Evolutionary conservation across 2,329 filamentous ascomycete genomes (phyloP).

Genomic region (Escovopsis sp.): DNA sequence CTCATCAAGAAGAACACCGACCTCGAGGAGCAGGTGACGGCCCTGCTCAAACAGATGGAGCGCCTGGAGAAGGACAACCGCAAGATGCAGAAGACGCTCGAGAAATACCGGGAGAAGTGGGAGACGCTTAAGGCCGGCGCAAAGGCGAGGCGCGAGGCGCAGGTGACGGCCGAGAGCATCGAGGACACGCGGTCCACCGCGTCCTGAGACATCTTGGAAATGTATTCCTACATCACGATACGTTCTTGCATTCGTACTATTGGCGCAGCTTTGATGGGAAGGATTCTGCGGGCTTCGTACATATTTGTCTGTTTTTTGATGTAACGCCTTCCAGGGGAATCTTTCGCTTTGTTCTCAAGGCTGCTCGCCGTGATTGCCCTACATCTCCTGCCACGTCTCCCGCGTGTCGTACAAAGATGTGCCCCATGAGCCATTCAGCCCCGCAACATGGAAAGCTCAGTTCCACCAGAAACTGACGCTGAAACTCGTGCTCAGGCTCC

Average conservation of each 20-base stretch:
- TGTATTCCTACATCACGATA: background rate
- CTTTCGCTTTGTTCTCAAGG: background rate
- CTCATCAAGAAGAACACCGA: conserved; percentile 41
- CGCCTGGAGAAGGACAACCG: conserved; percentile 48
- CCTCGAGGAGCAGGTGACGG: conserved; percentile 50
- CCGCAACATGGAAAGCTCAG: conserved; percentile 10
- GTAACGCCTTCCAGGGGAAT: background rate
- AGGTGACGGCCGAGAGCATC: conserved; percentile 19
- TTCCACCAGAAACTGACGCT: conserved; percentile 98
- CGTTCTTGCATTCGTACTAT: no score
- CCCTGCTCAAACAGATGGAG: conserved; percentile 45
- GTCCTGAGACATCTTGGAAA: no score
- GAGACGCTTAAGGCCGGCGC: conserved; percentile 46
- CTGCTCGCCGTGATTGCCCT: background rate
- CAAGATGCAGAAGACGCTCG: conserved; percentile 39
- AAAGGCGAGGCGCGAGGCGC: conserved; percentile 36
- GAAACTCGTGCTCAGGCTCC: conserved; percentile 72
- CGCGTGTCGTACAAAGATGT: background rate
- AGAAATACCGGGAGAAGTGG: conserved; percentile 47
- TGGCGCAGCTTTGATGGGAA: background rate
- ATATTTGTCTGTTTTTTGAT: no score
- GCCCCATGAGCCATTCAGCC: background rate
- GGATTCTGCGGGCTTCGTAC: background rate
- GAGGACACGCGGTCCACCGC: conserved; percentile 16
- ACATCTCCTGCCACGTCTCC: no score